A percentile compares a stretch with the other conserved stretches of the same genome.
Evolutionary conservation across 805 yeast genomes (phyloP).

Genomic region (Nakazawaea peltata): DNA sequence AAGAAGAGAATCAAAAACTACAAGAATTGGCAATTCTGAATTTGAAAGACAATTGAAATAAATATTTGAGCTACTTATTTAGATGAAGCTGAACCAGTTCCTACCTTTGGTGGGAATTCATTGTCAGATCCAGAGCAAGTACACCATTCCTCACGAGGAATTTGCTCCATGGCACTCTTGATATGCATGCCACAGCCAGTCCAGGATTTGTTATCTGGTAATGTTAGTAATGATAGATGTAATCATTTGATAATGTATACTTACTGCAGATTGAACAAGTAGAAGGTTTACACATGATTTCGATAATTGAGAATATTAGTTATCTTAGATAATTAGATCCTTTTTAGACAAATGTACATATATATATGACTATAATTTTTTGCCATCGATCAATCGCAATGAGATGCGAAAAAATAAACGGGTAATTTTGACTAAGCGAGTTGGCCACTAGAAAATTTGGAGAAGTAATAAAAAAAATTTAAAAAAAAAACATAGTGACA

Average conservation of each 20-base stretch:
- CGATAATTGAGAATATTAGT: no score
- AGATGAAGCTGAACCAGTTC: slow-evolving; percentile 25
- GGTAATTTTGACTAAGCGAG: no score
- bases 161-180: slow-evolving; percentile 29
- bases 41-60: not conserved
- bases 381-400: no score
- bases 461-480: no score
- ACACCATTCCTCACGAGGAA: slow-evolving; percentile 30
- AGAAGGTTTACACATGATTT: slow-evolving; percentile 28
- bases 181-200: slow-evolving; percentile 38
- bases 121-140: slow-evolving; percentile 20
- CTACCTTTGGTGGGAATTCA: slow-evolving; percentile 29
- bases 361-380: no score
- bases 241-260: slow-evolving; percentile 4
- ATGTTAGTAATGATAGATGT: not conserved
- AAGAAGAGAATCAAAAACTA: slow-evolving; percentile 3
- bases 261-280: slow-evolving; percentile 24
- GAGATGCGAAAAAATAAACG: no score
- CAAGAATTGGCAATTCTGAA: slow-evolving; percentile 2
- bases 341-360: no score
- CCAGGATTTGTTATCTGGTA: slow-evolving; percentile 25
- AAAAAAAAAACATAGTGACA: slow-evolving; percentile 40
- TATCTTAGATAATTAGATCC: no score
- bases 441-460: no score
- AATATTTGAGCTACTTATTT: no score